Conservation (phyloP, 495 filamentous ascomycete species). For the Lasiosphaeris hirsuta region DNA sequence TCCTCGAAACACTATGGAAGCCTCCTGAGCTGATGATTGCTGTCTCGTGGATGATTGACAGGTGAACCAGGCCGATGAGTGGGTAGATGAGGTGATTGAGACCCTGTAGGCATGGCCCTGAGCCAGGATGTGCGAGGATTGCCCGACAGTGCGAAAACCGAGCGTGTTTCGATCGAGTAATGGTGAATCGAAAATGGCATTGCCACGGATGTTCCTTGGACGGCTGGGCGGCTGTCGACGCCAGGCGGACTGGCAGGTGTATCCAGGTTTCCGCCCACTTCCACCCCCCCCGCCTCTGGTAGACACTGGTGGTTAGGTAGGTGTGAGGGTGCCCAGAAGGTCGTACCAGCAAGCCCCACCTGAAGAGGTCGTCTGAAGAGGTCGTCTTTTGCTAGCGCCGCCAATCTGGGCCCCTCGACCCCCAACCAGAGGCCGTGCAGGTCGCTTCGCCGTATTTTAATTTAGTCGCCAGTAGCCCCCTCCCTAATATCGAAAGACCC, state of each 20-base stretch:
- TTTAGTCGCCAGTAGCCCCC: constrained; percentile 20
- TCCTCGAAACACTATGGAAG: background rate
- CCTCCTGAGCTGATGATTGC: background rate
- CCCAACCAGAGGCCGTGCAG: constrained; percentile 7
- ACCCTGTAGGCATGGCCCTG: background rate
- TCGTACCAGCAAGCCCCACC: constrained; percentile 13
- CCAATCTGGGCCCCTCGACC: constrained; percentile 12
- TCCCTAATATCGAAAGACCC: constrained; percentile 12
- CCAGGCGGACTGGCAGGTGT: too few relatives aligned
- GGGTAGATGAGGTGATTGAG: constrained; percentile 1
- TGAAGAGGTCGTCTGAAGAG: background rate
- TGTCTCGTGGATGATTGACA: constrained; percentile 3
- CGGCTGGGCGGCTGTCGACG: too few relatives aligned
- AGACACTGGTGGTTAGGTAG: too few relatives aligned
- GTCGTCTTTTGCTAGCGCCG: constrained; percentile 7
- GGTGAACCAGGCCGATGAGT: background rate
- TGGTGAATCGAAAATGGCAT: too few relatives aligned
- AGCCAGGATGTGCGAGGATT: constrained; percentile 5
- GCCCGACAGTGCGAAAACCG: constrained; percentile 7
- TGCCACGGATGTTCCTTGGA: too few relatives aligned
- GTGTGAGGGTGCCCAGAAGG: background rate
- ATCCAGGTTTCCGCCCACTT: too few relatives aligned
- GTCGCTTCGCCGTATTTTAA: constrained; percentile 17
- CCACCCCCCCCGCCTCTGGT: too few relatives aligned
- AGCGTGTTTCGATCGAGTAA: too few relatives aligned